A percentile compares a stretch with the other conserved stretches of the same genome.
Evolutionary conservation across 176 grass and related monocot species (phyloP).

Genomic region (Pontederia crassipes): DNA sequence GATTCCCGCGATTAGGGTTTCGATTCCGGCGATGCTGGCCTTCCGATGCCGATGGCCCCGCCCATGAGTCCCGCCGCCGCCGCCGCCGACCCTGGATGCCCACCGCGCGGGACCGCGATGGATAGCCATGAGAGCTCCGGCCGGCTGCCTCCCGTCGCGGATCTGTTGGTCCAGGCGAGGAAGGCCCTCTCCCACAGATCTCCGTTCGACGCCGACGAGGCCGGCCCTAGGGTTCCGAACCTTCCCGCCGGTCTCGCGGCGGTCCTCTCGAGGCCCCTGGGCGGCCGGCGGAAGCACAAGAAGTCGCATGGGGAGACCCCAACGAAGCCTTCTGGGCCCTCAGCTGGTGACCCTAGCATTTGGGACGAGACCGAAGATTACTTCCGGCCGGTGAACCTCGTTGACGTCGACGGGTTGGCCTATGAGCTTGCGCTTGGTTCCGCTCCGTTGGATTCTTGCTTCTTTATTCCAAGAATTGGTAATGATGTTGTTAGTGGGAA

Average conservation of each 20-base stretch:
- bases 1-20: neutral
- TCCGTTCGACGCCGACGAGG: slow-evolving; percentile 77
- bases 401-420: slow-evolving; percentile 46
- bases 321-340: slow-evolving; percentile 21
- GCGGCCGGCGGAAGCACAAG: slow-evolving; percentile 63
- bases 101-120: slow-evolving; percentile 15
- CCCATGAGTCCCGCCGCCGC: slow-evolving; percentile 35
- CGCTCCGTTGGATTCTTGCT: slow-evolving; percentile 34
- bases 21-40: slow-evolving; percentile 33
- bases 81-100: neutral
- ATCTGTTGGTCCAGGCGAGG: slow-evolving; percentile 51
- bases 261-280: slow-evolving; percentile 36
- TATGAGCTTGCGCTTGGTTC: slow-evolving; percentile 34
- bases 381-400: slow-evolving; percentile 54
- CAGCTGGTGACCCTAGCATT: slow-evolving; percentile 27
- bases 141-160: slow-evolving; percentile 17
- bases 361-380: slow-evolving; percentile 87
- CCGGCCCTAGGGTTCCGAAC: slow-evolving; percentile 46
- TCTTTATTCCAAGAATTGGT: slow-evolving; percentile 42
- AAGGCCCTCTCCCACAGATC: slow-evolving; percentile 67
- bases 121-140: slow-evolving; percentile 31
- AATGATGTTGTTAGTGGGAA: slow-evolving; percentile 10
- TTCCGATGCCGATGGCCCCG: slow-evolving; percentile 3
- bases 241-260: slow-evolving; percentile 60
- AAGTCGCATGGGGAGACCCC: slow-evolving; percentile 32